Conservation (phyloP, 192 early-diverging fungal genomes). For the Dimargaris verticillata region DNA sequence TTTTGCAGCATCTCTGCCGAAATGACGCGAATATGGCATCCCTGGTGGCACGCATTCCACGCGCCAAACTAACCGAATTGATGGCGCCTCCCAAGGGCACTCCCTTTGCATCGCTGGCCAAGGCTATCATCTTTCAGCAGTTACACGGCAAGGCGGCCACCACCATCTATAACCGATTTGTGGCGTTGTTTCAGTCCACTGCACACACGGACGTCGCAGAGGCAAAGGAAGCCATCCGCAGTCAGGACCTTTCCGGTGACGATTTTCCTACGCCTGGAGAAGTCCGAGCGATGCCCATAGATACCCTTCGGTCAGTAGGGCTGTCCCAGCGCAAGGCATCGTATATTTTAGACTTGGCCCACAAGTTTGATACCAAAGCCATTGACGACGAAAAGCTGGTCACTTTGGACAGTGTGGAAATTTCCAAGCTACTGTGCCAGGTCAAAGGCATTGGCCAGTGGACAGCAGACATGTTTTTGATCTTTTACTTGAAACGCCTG, state of each 20-base stretch:
- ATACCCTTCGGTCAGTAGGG: slow-evolving; percentile 18
- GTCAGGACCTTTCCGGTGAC: slow-evolving; percentile 27
- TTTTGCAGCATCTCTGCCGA: background rate
- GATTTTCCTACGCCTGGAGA: background rate
- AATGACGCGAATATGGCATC: background rate
- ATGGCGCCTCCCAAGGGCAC: no score
- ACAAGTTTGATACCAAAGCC: slow-evolving; percentile 32
- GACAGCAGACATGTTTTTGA: slow-evolving; percentile 59
- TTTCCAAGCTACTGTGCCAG: slow-evolving; percentile 30
- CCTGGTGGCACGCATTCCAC: no score
- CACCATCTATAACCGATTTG: slow-evolving; percentile 35
- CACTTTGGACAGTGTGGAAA: slow-evolving; percentile 35
- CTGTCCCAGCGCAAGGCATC: slow-evolving; percentile 33
- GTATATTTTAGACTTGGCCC: slow-evolving; percentile 45
- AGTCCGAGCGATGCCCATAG: background rate
- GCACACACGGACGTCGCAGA: background rate
- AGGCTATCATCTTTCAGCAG: slow-evolving; percentile 54
- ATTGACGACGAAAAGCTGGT: slow-evolving; percentile 28
- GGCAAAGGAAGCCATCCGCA: background rate
- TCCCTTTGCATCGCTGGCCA: background rate
- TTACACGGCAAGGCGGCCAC: slow-evolving; percentile 47
- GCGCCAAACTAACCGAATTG: no score
- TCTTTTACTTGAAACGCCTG: slow-evolving; percentile 51
- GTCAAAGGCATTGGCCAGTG: slow-evolving; percentile 55
- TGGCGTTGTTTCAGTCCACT: slow-evolving; percentile 22